Evolutionary conservation across 2,329 filamentous ascomycete genomes (phyloP), one percentile per base, ranked within the genome.

Genomic region (Hymenoscyphus occultus): DNA sequence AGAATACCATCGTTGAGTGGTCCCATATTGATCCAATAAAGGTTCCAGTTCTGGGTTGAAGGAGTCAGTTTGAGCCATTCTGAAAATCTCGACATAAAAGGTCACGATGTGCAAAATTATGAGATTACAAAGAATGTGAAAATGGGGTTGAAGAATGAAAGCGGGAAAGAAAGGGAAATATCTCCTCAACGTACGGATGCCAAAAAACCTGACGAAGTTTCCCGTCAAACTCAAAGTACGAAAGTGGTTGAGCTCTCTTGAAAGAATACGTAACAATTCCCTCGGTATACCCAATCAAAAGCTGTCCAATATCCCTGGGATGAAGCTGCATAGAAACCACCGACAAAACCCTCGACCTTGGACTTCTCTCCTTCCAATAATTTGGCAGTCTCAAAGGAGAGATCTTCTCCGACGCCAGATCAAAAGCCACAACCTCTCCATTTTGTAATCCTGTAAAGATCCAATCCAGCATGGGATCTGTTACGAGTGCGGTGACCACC

Each of bases 391-490:
- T 87, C 77, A 97, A 93, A 0, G 88, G 86, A 14, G 92, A 87
- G 66, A 95, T 79, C 39, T 83, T 82, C 74, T 92, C 88, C 65
- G 93, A 85, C 74, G 98, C 95, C 64, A 99, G 82, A 76, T 99
- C 95, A 75, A 94, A 99, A n/a, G 92, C 92, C 66, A 94, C 83
- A 12, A 98, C 83, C 65, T 98, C 93, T 66, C 94, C 93, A 73
- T 85, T 91, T 69, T 91, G 87, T 68, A 93, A 80, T 13, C 93
- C 95, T 56, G 98, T 81, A 67, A 99, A 90, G 45, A 90, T 92
- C 87, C 96, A 99, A 77, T 99, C 95, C 66, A 99, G 82, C 79
- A 92, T 91, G 0, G 94, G 92, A 75, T 99, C 95, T 7, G 90
- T 93, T 64, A 90, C 83, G 72, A 98, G 76, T 39, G 86, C 84